Base-by-base conservation (phyloP, 257 asterid genomes). In the Verbena officinalis region DNA sequence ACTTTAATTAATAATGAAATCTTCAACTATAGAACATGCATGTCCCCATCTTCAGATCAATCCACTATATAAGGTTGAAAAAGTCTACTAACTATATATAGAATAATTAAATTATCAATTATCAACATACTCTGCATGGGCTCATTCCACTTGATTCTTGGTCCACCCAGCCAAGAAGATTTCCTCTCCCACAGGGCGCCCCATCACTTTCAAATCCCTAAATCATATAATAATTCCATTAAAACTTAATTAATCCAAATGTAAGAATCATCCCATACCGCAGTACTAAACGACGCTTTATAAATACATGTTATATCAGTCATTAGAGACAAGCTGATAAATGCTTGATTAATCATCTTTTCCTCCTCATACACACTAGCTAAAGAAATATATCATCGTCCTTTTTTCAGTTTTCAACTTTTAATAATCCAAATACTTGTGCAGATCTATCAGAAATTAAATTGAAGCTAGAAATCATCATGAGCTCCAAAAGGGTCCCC, bases 141-240 rank as follows among this genome's bases (percentile, higher is more conserved):
- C 52, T 64, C 69, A 51, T 64, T 64, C 69, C 50, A 63, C 36
- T 45, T 33, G 49, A 31, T 49, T 15, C 6, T 23, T 65, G 70
- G 70, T 39, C 62, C 62, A 22, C 70, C 23, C 31, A 7, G 9
- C 24, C 62, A 22, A 65, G 43, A 64, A 53, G 34, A 7, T 19
- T 16, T 20, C 55, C 57, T 16, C 33, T 24, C 56, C 16, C 40
- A 10, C 22, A 7, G 9, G 36, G 11, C 40, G 1, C 36, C 46
- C 0, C 33, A 17, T 51, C 59, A 36, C 44, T 51, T 15, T 19
- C 14, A 44, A 59, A 14, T 19, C 34, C 31, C 34, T 58, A 1
- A 3, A 38, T 20, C 13, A 20, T 39, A 39, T 16, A n/a, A n/a
- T n/a, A n/a, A n/a, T n/a, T n/a, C n/a, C n/a, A n/a, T n/a, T n/a